phyloP scores from a whole-genome alignment of 371 early-diverging fungal species.

The Mucor saturninus region DNA sequence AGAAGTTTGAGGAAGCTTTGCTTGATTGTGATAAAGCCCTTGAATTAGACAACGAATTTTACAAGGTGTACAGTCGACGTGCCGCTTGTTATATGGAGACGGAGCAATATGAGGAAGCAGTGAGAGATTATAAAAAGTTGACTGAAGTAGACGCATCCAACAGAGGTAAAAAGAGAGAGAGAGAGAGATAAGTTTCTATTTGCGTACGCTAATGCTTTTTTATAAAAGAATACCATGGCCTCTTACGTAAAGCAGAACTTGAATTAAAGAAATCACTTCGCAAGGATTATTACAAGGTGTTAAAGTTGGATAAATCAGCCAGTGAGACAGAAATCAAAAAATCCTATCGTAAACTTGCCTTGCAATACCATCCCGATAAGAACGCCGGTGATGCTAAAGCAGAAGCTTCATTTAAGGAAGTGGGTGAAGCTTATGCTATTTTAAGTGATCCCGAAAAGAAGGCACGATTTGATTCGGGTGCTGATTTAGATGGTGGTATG shows the following conservation, averaged over 20 bases:
- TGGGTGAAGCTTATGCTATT: conserved; percentile 80
- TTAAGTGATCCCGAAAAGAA: conserved; percentile 85
- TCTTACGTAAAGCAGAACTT: conserved; percentile 73
- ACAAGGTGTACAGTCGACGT: conserved; percentile 80
- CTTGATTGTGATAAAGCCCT: conserved; percentile 74
- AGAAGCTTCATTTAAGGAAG: conserved; percentile 84
- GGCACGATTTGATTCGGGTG: conserved; percentile 78
- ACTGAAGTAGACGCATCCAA: conserved; percentile 69
- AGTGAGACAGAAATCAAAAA: conserved; percentile 88
- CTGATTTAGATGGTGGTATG: conserved; percentile 75
- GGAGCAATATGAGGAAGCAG: conserved; percentile 81
- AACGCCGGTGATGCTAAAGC: conserved; percentile 69
- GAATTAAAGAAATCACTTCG: conserved; percentile 77
- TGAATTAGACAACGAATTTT: conserved; percentile 63
- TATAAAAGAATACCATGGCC: conserved; percentile 59
- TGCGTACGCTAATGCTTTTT: background rate
- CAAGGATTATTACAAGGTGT: conserved; percentile 93
- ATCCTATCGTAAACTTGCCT: conserved; percentile 87
- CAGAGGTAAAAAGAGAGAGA: conserved; percentile 34
- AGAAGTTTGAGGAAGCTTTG: conserved; percentile 66
- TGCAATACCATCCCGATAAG: conserved; percentile 89
- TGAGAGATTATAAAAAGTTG: conserved; percentile 73
- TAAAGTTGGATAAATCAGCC: conserved; percentile 85
- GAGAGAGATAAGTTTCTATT: background rate
- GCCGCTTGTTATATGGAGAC: conserved; percentile 79